phyloP scores from a whole-genome alignment of 352 stramenopile genomes.

The Thraustotheca clavata region DNA sequence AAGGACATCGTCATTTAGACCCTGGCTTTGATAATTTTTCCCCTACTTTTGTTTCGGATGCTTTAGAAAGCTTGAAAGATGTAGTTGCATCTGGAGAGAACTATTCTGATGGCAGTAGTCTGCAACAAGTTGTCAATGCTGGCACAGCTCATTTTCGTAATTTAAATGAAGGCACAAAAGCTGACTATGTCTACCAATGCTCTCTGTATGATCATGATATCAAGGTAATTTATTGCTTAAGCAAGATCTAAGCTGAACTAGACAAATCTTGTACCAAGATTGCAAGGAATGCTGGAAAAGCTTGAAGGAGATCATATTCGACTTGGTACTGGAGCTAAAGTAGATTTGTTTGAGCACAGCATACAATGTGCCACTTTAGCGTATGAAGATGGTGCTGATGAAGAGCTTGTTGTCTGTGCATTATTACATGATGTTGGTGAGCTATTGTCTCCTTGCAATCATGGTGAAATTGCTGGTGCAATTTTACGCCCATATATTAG shows the following conservation, averaged over 20 bases:
- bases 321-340: constrained; percentile 16
- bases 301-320: constrained; percentile 21
- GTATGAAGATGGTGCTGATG: constrained; percentile 11
- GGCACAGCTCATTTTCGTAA: constrained; percentile 2
- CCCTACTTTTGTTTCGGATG: not conserved
- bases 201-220: constrained; percentile 21
- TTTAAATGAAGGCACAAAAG: constrained; percentile 15
- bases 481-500: constrained; percentile 23
- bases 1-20: not conserved
- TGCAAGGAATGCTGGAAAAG: constrained; percentile 15
- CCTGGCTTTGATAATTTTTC: constrained; percentile 18
- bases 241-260: not conserved
- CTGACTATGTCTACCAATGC: constrained; percentile 22
- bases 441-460: constrained; percentile 22
- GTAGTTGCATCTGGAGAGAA: constrained; percentile 7
- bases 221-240: not conserved
- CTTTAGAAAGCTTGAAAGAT: not conserved
- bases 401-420: constrained; percentile 24
- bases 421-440: constrained; percentile 25
- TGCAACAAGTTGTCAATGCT: constrained; percentile 1
- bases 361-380: constrained; percentile 21
- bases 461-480: constrained; percentile 22
- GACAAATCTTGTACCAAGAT: constrained; percentile 11
- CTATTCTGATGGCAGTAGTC: constrained; percentile 14
- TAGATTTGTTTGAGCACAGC: constrained; percentile 24